Evolutionary conservation across 352 stramenopile species (phyloP), one percentile per base, ranked within the genome.

Genomic region (Thalassiosira ordinaria): DNA sequence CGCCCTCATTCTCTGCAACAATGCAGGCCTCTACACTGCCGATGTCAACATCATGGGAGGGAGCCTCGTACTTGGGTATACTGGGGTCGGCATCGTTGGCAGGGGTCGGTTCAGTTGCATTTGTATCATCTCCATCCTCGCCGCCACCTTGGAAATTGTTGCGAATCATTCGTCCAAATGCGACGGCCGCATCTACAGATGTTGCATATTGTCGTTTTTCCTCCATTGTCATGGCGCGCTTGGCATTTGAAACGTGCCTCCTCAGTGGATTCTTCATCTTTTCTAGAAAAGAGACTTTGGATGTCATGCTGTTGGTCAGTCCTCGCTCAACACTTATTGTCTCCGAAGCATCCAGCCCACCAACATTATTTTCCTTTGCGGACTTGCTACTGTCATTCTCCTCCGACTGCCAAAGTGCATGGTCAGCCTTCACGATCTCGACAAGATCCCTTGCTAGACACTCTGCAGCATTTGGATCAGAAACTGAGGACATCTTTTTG

Each of bases 371-470:
- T 22, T 35, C 68, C 22, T 37, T 55, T 49, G 61, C 56, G n/a
- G n/a, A n/a, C 46, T 71, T 81, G 4, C 16, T 31, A 20, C 60
- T 74, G 6, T 68, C 66, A 6, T 55, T 69, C 0, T 31, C 37
- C 26, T 47, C 44, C 24, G 74, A 24, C 11, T 70, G 26, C 66
- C 66, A 86, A 8, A 88, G 52, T 3, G 47, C 74, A 60, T 76
- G 73, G n/a, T 88, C 81, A 2, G 66, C 76, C 53, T 77, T 80
- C 2, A 83, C 56, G 60, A 88, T 85, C 46, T 80, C 67, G 53
- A 80, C 71, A 9, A 88, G 47, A 52, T 88, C 77, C 20, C 73
- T 82, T 11, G 60, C 71, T 4, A 88, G 39, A 22, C 62, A 62
- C 46, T 88, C 76, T 6, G 72, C 71, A 8, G 71, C 53, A 39